These are phyloP conservation scores for Auricularia auricula-judae DNA, from an alignment of 768 basidiomycete species.

Conservation along the genomic window DNA sequence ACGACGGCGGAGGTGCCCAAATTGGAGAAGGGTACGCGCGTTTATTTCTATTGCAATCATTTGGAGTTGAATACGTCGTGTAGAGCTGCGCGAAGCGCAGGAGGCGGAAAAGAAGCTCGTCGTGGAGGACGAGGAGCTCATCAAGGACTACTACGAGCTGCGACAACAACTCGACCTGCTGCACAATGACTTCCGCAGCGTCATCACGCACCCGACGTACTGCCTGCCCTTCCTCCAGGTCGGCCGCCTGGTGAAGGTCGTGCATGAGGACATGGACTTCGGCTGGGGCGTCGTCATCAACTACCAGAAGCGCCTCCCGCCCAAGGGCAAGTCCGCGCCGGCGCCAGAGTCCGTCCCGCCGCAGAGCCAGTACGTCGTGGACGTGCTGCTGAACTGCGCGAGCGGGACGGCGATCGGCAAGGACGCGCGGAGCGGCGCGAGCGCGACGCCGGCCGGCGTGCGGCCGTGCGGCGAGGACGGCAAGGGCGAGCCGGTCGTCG, in stretches of 20 bases:
- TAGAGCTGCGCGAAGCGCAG: constrained; percentile 72
- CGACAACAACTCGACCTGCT: constrained; percentile 91
- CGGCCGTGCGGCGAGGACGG: constrained; percentile 61
- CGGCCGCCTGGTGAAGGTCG: constrained; percentile 87
- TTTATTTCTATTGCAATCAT: neutral
- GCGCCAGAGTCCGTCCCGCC: constrained; percentile 61
- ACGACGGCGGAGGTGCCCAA: constrained; percentile 83
- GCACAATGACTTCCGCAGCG: constrained; percentile 76
- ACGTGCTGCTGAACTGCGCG: constrained; percentile 79
- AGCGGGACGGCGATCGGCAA: constrained; percentile 49
- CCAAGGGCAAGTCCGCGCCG: constrained; percentile 56
- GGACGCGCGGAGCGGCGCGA: constrained; percentile 29
- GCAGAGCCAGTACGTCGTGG: constrained; percentile 87
- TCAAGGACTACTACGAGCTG: constrained; percentile 85
- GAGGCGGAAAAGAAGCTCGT: constrained; percentile 46
- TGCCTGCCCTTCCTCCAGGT: constrained; percentile 87
- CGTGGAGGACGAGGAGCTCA: constrained; percentile 75
- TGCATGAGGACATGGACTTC: constrained; percentile 78
- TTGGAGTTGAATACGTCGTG: neutral
- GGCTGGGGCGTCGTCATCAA: constrained; percentile 96
- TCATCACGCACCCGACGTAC: constrained; percentile 92
- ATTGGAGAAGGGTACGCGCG: constrained; percentile 63
- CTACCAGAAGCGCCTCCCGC: constrained; percentile 76
- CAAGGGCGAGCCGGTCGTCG: constrained; percentile 74
- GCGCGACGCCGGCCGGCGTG: constrained; percentile 57